Base-by-base conservation (phyloP, 768 basidiomycete species). In the Pulveroboletus sp. region DNA sequence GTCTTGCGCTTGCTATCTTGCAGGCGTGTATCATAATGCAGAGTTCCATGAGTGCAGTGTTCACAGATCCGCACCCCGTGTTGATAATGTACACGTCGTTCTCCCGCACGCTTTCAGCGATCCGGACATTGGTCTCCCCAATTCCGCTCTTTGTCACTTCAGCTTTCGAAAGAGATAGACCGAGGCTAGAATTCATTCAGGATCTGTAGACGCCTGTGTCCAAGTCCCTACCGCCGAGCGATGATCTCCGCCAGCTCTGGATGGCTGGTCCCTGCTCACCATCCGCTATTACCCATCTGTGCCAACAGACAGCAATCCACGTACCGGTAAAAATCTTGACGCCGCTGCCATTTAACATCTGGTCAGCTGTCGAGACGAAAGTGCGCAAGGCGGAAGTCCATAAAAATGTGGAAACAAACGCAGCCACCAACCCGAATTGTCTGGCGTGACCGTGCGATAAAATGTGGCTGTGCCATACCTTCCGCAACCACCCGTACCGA, bases 21-120 rank as follows among this genome's bases (percentile, higher is more conserved):
- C 95, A 96, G 10, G 96, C 94, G 66, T 97, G 94, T 63, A 97
- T 93, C 92, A 99, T 95, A 63, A 98, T 98, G 67, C 94, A 92
- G 39, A 93, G 80, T 69, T 98, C 96, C 93, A 99, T 98, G 55
- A 99, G 81, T 34, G 94, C 79, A 23, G 91, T 93, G 65, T 97
- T 97, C 60, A 97, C 82, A 48, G 83, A 75, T 20, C 86, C 83
- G 60, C 86, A 85, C 13, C 91, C 88, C 32, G 92, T 91, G 71
- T 93, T 96, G 75, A 99, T 86, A 69, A 99, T 97, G 73, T 98
- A 99, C 43, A 98, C 95, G 68, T 98, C 96, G 68, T 93, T 90
- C 72, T 98, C 94, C 53, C 96, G 89, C 30, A 99, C 95, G 38
- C 90, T 93, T 72, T 97, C 93, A 56, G 81, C 80, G 66, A 99